Percentiles rank a stretch among this genome's conserved stretches.
Evolutionary conservation across 257 asterid species (phyloP).

Genomic region (Ocimum tenuiflorum): DNA sequence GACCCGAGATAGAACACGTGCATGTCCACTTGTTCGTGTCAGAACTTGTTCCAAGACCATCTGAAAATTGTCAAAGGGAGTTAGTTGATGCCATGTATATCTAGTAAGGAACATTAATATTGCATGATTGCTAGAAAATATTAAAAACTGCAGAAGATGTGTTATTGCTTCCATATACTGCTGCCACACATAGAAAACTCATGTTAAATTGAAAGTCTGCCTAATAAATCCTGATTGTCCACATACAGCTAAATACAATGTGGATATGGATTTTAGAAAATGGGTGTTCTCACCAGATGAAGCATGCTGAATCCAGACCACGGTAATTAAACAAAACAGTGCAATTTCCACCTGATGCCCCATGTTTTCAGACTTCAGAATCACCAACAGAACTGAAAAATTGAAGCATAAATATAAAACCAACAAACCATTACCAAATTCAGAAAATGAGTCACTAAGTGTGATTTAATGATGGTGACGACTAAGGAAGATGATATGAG

Average conservation of each 20-base stretch:
- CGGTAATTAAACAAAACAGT: slow-evolving; percentile 36
- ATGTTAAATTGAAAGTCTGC: slow-evolving; percentile 1
- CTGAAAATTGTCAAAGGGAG: slow-evolving; percentile 23
- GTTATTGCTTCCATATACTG: not conserved
- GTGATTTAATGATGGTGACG: no score
- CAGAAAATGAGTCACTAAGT: not conserved
- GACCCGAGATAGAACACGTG: slow-evolving; percentile 45
- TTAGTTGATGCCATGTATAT: not conserved
- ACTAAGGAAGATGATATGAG: not conserved
- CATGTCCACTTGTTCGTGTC: slow-evolving; percentile 64
- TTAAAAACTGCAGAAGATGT: not conserved
- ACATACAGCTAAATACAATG: not conserved
- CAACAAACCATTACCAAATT: not conserved
- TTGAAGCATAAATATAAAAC: slow-evolving; percentile 5
- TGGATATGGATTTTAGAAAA: not conserved
- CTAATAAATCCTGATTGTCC: not conserved
- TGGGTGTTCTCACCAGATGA: slow-evolving; percentile 43
- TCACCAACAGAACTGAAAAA: slow-evolving; percentile 29
- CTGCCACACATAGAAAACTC: not conserved
- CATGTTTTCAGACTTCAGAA: slow-evolving; percentile 35
- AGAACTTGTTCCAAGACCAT: slow-evolving; percentile 28
- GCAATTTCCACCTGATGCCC: slow-evolving; percentile 33
- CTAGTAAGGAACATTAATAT: not conserved
- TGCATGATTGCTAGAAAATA: not conserved
- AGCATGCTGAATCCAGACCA: slow-evolving; percentile 44